phyloP scores from a whole-genome alignment of 176 grass and related monocot genomes.

The Aegilops sharonensis region DNA sequence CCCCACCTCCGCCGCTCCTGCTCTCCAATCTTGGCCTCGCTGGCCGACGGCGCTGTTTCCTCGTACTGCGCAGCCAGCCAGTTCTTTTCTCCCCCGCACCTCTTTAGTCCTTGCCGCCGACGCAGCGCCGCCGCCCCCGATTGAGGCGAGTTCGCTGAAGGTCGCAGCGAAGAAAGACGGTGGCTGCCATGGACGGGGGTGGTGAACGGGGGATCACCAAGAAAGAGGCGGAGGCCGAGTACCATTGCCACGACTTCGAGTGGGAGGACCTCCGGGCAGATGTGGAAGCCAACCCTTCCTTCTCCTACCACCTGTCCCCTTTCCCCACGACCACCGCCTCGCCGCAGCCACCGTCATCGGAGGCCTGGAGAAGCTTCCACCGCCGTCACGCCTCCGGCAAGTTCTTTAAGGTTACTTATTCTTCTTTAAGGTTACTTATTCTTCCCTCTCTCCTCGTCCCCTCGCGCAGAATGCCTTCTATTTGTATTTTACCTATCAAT shows the following conservation, averaged over 20 bases:
- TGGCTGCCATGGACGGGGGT: not conserved
- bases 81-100: too few species aligned
- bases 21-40: not conserved
- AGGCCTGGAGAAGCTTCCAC: constrained; percentile 91
- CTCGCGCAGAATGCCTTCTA: not conserved
- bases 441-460: not conserved
- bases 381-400: constrained; percentile 66
- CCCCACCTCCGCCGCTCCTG: too few species aligned
- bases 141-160: not conserved
- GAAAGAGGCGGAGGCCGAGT: constrained; percentile 53
- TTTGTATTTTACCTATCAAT: not conserved
- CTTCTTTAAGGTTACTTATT: too few species aligned
- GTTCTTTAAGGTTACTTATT: constrained; percentile 71
- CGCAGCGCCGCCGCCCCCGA: not conserved
- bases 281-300: constrained; percentile 63
- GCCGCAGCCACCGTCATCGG: constrained; percentile 16
- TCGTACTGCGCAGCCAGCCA: not conserved
- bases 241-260: constrained; percentile 73
- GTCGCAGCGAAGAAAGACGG: not conserved
- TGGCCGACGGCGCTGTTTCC: not conserved
- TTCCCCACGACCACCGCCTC: constrained; percentile 8
- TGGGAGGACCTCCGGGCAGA: constrained; percentile 71
- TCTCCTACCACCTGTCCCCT: constrained; percentile 63
- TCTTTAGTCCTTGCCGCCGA: too few species aligned
- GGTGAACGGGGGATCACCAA: not conserved